Evolutionary conservation across 495 filamentous ascomycete genomes (phyloP).

Genomic region (Penicillium samsonianum): DNA sequence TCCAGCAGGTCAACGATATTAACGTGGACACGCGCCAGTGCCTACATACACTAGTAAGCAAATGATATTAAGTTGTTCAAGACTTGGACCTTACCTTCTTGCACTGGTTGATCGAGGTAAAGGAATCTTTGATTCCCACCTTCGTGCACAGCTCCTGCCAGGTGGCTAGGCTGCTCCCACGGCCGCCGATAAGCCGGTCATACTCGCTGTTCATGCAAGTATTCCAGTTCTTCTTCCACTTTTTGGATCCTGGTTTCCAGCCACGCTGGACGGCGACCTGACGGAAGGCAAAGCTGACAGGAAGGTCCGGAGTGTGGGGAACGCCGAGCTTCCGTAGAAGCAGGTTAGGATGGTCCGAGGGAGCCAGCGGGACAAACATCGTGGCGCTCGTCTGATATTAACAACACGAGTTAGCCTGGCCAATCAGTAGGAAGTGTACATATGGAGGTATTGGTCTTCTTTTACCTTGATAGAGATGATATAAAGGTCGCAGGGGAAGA

Average conservation of each 20-base stretch:
- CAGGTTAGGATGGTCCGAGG: too few relatives aligned
- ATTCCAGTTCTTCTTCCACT: conserved; percentile 26
- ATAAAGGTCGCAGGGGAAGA: too few relatives aligned
- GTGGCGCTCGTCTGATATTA: too few relatives aligned
- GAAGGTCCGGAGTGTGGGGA: background rate
- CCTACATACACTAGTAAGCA: conserved; percentile 16
- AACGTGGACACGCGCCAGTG: conserved; percentile 39
- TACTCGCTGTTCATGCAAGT: conserved; percentile 27
- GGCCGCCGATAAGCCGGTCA: conserved; percentile 22
- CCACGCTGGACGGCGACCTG: conserved; percentile 16
- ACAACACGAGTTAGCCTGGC: too few relatives aligned
- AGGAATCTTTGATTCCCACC: conserved; percentile 25
- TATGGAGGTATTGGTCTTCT: too few relatives aligned
- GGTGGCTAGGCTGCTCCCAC: conserved; percentile 16
- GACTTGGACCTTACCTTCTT: too few relatives aligned
- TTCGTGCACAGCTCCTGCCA: conserved; percentile 38
- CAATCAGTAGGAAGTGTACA: too few relatives aligned
- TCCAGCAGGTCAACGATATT: conserved; percentile 58
- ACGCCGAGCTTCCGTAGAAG: too few relatives aligned
- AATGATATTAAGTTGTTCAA: too few relatives aligned
- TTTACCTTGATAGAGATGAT: too few relatives aligned
- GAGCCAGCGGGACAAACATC: too few relatives aligned
- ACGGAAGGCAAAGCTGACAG: conserved; percentile 25
- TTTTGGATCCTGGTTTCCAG: conserved; percentile 27
- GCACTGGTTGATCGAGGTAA: conserved; percentile 41